Percentiles rank a stretch among this genome's conserved stretches.
Evolutionary conservation across 148 eudicot genomes (phyloP).

Genomic region (Fallopia convolvulus): DNA sequence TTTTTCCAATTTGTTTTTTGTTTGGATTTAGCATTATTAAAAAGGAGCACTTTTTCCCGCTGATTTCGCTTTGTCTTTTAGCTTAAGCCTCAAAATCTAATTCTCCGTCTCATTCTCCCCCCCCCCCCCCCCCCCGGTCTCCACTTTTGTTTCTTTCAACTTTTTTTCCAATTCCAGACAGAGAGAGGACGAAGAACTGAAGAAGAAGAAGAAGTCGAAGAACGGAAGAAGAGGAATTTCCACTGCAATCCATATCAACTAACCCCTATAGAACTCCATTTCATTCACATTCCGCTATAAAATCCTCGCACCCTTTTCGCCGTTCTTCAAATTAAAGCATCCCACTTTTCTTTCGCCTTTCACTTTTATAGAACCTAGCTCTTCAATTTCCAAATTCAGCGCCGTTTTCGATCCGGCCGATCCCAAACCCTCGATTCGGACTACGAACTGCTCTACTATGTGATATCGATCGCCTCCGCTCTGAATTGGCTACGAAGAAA

Average conservation of each 20-base stretch:
- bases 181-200: background rate
- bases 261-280: background rate
- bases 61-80: constrained; percentile 9
- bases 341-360: background rate
- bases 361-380: background rate
- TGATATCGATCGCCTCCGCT: background rate
- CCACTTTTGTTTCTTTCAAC: background rate
- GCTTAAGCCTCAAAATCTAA: background rate
- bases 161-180: background rate
- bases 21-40: background rate
- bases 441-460: background rate
- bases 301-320: background rate
- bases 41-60: constrained; percentile 7
- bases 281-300: background rate
- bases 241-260: background rate
- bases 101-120: background rate
- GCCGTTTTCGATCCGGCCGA: background rate
- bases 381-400: background rate
- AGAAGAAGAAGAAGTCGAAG: background rate
- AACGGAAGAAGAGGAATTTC: background rate
- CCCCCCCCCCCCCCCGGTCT: too few species aligned
- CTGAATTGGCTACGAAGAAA: constrained; percentile 7
- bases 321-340: constrained; percentile 2
- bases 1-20: background rate
- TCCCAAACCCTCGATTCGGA: background rate